These are phyloP conservation scores for Penicillium maclennaniae DNA, from an alignment of 495 filamentous ascomycete species.

Conservation along the genomic window DNA sequence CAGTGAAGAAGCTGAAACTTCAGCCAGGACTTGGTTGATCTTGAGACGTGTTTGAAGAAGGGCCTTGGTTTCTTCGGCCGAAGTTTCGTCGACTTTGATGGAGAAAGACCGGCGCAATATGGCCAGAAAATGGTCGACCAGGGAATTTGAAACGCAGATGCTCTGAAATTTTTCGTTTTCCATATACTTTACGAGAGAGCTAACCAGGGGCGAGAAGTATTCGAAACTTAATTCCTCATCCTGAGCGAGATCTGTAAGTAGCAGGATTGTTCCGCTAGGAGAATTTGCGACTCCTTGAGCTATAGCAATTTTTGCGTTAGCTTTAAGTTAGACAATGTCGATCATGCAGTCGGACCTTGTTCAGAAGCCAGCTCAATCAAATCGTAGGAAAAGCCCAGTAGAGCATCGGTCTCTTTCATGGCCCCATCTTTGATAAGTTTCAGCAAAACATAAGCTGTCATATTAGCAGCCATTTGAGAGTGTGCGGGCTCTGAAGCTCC, in stretches of 20 bases:
- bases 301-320: slow-evolving; percentile 11
- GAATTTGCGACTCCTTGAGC: slow-evolving; percentile 36
- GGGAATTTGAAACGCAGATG: slow-evolving; percentile 32
- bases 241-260: slow-evolving; percentile 33
- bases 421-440: slow-evolving; percentile 33
- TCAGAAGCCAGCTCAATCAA: slow-evolving; percentile 38
- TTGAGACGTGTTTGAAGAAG: slow-evolving; percentile 52
- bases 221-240: slow-evolving; percentile 21
- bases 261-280: slow-evolving; percentile 38
- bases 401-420: slow-evolving; percentile 26
- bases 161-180: slow-evolving; percentile 41
- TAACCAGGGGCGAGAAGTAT: slow-evolving; percentile 34
- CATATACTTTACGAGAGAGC: slow-evolving; percentile 32
- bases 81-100: slow-evolving; percentile 25
- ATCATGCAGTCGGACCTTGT: slow-evolving; percentile 30
- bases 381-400: slow-evolving; percentile 40
- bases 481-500: slow-evolving; percentile 46
- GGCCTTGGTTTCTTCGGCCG: slow-evolving; percentile 46
- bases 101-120: slow-evolving; percentile 32
- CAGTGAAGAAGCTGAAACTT: slow-evolving; percentile 55
- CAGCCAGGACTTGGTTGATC: slow-evolving; percentile 56
- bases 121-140: slow-evolving; percentile 31
- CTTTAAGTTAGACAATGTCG: neutral
- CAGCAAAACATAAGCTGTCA: slow-evolving; percentile 44
- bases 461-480: slow-evolving; percentile 58